Evolutionary conservation across 2,329 filamentous ascomycete genomes (phyloP), one percentile per base, ranked within the genome.

Genomic region (Mycosphaerella arachidis): DNA sequence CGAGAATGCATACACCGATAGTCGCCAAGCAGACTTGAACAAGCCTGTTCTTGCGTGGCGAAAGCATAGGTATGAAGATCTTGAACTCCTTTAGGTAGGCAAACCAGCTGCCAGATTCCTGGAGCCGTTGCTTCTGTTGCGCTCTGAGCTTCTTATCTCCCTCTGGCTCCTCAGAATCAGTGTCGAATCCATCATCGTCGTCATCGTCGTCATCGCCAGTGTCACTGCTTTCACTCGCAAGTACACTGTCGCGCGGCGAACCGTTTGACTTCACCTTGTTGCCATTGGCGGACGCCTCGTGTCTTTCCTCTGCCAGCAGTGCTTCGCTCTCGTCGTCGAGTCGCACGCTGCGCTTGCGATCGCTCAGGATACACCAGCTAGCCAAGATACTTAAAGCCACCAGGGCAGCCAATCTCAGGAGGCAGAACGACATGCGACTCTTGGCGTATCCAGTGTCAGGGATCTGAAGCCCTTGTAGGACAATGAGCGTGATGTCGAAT

Each of bases 51-150:
- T 86, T 82, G 55, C 84, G 82, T 0, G 92, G 91, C 85, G 89
- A 92, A 20, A 96, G 79, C 69, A 91, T 90, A 0, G 90, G 90
- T 30, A 92, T 78, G 71, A 96, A 88, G 37, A 93, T 72, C 66
- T 77, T 79, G 75, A 92, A 95, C 6, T 87, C 84, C 70, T 88
- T 91, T 30, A 87, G 79, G 69, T 94, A 94, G 48, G 84, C 83
- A 66, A 90, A 82, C 89, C 89, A 93, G 64, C 86, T 90, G 1
- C 90, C 90, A 60, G 88, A 84, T 64, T 88, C 84, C 70, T 87
- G 81, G n/a, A 92, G 79, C 2, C 87, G 84, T 73, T 90, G 87
- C 63, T 78, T 72, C 57, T 78, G 75, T 53, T 75, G 71, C 57
- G 76, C 73, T 63, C 78, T 79, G 84, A 87, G 63, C 75, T 82